Evolutionary conservation across 805 yeast species (phyloP).

Genomic region (Ogataea saltuana): DNA sequence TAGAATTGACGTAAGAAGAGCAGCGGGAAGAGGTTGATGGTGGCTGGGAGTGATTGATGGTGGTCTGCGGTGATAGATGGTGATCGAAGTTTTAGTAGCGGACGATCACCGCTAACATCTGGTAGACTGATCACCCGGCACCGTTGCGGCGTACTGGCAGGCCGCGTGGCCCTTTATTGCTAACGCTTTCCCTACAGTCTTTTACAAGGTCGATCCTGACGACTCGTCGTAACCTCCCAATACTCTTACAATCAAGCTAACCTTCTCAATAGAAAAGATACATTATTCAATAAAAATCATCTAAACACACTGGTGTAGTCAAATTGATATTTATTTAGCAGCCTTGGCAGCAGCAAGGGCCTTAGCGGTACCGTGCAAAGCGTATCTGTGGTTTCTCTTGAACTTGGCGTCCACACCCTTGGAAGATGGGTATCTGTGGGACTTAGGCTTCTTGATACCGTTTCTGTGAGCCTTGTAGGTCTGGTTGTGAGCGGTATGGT

Average conservation of each 20-base stretch:
- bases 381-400: conserved; percentile 99
- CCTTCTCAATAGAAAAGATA: conserved; percentile 9
- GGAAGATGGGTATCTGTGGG: conserved; percentile 96
- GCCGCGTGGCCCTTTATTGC: too few relatives aligned
- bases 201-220: not conserved
- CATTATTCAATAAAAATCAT: conserved; percentile 9
- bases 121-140: too few relatives aligned
- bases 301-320: conserved; percentile 4
- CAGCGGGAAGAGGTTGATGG: too few relatives aligned
- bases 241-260: not conserved
- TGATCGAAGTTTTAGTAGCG: too few relatives aligned
- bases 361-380: conserved; percentile 96
- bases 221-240: conserved; percentile 2
- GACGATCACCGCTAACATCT: too few relatives aligned
- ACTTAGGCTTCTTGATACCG: conserved; percentile 99
- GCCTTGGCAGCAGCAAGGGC: conserved; percentile 75
- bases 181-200: not conserved
- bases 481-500: conserved; percentile 99
- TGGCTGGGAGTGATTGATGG: too few relatives aligned
- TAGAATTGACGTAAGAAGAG: not conserved
- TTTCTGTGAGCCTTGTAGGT: conserved; percentile 99
- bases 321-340: conserved; percentile 21
- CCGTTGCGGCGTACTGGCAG: too few relatives aligned
- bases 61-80: too few relatives aligned
- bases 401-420: conserved; percentile 99